Percentiles rank a stretch among this genome's conserved stretches.
Evolutionary conservation across 352 stramenopile species (phyloP).

Genomic region (Globisporangium nodosum): DNA sequence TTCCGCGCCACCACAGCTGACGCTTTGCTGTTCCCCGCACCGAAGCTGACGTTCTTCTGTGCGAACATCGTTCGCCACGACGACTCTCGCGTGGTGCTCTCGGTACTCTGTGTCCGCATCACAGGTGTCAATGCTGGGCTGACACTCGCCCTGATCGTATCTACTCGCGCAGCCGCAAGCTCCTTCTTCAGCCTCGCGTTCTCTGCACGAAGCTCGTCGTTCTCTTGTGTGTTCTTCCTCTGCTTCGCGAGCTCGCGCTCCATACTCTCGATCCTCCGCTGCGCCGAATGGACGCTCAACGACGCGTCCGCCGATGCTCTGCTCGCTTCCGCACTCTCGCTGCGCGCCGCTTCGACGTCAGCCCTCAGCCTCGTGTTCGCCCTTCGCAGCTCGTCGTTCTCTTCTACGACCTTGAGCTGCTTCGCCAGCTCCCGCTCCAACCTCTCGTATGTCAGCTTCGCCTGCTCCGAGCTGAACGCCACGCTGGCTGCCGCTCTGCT

Average conservation of each 20-base stretch:
- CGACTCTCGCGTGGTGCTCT: too few relatives aligned
- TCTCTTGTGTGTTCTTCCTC: conserved; percentile 38
- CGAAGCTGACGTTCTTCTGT: too few relatives aligned
- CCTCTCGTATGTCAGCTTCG: neutral
- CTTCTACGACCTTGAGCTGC: neutral
- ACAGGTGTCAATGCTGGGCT: too few relatives aligned
- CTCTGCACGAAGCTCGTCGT: conserved; percentile 44
- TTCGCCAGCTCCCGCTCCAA: neutral
- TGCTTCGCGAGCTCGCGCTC: conserved; percentile 34
- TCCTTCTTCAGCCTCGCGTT: conserved; percentile 60
- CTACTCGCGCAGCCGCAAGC: conserved; percentile 22
- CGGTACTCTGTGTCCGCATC: too few relatives aligned
- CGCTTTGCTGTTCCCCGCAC: too few relatives aligned
- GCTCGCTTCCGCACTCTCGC: neutral
- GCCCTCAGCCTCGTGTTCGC: neutral
- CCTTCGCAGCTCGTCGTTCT: neutral
- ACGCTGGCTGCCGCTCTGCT: neutral
- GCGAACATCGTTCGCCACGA: too few relatives aligned
- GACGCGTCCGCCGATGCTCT: neutral
- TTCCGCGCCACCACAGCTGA: neutral
- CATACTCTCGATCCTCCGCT: conserved; percentile 14
- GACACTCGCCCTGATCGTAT: too few relatives aligned
- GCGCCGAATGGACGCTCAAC: neutral
- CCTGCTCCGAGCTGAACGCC: neutral
- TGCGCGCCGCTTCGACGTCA: neutral